A percentile compares a stretch with the other conserved stretches of the same genome.
Conservation (phyloP, 2,329 filamentous ascomycete species). For the Botryotinia convoluta region DNA sequence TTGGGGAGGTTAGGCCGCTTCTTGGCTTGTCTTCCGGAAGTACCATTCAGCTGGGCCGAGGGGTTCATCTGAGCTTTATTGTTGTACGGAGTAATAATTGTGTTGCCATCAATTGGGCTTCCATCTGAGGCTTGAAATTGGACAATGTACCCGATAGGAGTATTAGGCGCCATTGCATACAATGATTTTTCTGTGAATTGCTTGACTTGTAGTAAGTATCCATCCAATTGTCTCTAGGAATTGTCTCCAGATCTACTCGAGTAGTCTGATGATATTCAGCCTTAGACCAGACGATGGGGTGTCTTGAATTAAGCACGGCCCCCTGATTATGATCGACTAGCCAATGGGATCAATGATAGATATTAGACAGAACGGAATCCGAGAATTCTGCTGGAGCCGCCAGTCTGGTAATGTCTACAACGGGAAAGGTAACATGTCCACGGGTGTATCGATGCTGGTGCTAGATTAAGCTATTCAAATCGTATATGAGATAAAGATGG, state of each 20-base stretch:
- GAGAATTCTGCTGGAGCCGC: not conserved
- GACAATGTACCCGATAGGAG: slow-evolving; percentile 10
- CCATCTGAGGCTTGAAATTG: slow-evolving; percentile 3
- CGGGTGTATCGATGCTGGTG: not conserved
- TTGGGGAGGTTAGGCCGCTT: slow-evolving; percentile 16
- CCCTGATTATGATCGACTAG: not conserved
- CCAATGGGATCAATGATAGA: not conserved
- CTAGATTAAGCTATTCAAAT: not conserved
- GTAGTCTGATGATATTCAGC: not conserved
- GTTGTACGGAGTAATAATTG: not conserved
- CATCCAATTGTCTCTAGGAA: not conserved
- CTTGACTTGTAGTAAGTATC: not conserved
- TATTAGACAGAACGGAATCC: not conserved
- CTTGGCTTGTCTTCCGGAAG: slow-evolving; percentile 5
- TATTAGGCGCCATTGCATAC: not conserved
- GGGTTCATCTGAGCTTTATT: not conserved
- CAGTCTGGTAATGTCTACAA: not conserved
- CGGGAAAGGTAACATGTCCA: not conserved
- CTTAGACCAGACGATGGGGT: not conserved
- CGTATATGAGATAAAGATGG: not conserved
- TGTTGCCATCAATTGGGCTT: not conserved
- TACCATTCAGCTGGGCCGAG: not conserved
- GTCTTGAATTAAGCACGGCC: not conserved
- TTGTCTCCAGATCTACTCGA: not conserved
- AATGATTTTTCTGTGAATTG: not conserved